A percentile compares a stretch with the other conserved stretches of the same genome.
Evolutionary conservation across 2,329 filamentous ascomycete species (phyloP).

Genomic region (Sporothrix mexicana): DNA sequence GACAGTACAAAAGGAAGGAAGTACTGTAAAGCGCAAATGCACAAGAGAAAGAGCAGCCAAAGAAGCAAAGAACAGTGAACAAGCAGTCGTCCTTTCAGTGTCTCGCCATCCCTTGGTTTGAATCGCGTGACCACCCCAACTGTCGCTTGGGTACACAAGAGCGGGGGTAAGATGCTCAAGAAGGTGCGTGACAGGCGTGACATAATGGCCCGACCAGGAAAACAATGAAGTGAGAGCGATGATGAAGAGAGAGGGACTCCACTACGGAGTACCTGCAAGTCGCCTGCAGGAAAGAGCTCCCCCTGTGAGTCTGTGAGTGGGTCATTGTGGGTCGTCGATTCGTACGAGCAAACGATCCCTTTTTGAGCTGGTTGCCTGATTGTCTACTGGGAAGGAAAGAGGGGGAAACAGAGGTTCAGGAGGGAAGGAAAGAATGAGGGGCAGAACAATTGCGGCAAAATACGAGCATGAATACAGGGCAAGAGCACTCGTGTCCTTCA

Average conservation of each 20-base stretch:
- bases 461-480: too few relatives aligned
- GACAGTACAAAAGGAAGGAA: too few relatives aligned
- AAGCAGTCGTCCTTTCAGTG: neutral
- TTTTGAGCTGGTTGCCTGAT: neutral
- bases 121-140: slow-evolving; percentile 31
- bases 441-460: too few relatives aligned
- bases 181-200: slow-evolving; percentile 25
- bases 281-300: slow-evolving; percentile 21
- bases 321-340: slow-evolving; percentile 13
- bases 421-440: too few relatives aligned
- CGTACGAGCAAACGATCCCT: neutral
- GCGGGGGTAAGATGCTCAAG: neutral
- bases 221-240: slow-evolving; percentile 8
- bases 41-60: neutral
- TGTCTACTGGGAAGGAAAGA: neutral
- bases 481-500: too few relatives aligned
- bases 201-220: slow-evolving; percentile 30
- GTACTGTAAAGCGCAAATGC: neutral
- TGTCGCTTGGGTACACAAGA: slow-evolving; percentile 18
- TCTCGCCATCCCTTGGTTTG: slow-evolving; percentile 32
- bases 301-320: slow-evolving; percentile 18
- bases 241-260: slow-evolving; percentile 24
- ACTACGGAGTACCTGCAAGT: slow-evolving; percentile 7
- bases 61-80: neutral
- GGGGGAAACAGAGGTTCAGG: neutral